Percentiles rank a stretch among this genome's conserved stretches.
Conservation (phyloP, 495 filamentous ascomycete genomes). For the Penicillium tannophilum region DNA sequence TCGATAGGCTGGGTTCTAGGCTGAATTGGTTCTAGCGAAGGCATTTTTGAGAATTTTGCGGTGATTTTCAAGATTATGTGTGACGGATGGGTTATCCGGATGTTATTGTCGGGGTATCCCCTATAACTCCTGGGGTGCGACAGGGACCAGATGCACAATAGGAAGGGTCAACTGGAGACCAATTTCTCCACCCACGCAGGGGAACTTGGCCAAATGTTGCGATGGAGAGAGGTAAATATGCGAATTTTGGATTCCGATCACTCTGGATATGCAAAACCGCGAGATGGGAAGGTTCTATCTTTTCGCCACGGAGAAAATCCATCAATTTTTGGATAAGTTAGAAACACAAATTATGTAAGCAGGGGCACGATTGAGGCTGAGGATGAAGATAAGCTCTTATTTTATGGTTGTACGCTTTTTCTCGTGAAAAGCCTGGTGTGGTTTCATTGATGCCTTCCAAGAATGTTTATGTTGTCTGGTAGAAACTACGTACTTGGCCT, state of each 20-base stretch:
- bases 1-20: conserved; percentile 20
- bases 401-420: neutral
- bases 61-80: neutral
- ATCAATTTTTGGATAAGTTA: conserved; percentile 16
- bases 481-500: neutral
- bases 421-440: too few relatives aligned
- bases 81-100: neutral
- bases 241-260: neutral
- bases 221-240: neutral
- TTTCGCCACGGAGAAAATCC: conserved; percentile 30
- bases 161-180: neutral
- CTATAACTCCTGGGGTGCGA: conserved; percentile 10
- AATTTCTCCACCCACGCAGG: conserved; percentile 1
- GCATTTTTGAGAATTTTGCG: conserved; percentile 16
- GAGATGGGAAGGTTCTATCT: conserved; percentile 3
- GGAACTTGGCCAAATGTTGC: neutral
- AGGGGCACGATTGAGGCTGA: conserved; percentile 4
- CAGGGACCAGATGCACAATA: conserved; percentile 11
- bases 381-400: neutral
- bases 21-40: conserved; percentile 25
- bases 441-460: neutral
- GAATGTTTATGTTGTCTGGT: neutral
- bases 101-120: neutral
- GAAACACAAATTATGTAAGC: conserved; percentile 28
- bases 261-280: conserved; percentile 1